Conservation (phyloP, 495 filamentous ascomycete species). For the Penicillium atrosanguineum region DNA sequence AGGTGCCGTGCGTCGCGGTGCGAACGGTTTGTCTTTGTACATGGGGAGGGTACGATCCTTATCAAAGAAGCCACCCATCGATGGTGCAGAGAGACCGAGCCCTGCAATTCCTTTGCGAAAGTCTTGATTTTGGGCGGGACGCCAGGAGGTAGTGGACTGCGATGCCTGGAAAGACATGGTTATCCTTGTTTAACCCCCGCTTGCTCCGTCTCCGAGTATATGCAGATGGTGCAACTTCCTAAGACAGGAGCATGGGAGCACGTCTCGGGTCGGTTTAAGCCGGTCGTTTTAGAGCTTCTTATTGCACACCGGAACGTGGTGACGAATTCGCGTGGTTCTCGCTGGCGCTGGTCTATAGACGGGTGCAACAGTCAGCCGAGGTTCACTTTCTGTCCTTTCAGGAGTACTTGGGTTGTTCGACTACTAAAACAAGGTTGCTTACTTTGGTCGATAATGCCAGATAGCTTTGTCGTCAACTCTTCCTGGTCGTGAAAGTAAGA, state of each 20-base stretch:
- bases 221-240: conserved; percentile 4
- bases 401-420: background rate
- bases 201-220: background rate
- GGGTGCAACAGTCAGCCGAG: background rate
- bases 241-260: conserved; percentile 9
- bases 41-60: conserved; percentile 70
- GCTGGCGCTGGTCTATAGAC: background rate
- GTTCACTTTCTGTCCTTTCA: background rate
- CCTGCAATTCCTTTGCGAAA: conserved; percentile 35
- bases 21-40: conserved; percentile 95
- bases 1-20: conserved; percentile 43
- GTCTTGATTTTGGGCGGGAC: conserved; percentile 46
- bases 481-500: background rate
- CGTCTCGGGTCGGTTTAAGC: background rate
- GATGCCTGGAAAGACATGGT: conserved; percentile 22
- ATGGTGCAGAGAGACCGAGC: conserved; percentile 32
- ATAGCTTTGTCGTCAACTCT: background rate
- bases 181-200: conserved; percentile 2
- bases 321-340: background rate
- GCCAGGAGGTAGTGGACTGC: conserved; percentile 5
- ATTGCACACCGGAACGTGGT: conserved; percentile 4
- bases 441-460: background rate
- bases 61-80: conserved; percentile 52
- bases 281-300: background rate
- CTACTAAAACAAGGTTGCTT: background rate